A percentile compares a stretch with the other conserved stretches of the same genome.
Conservation (phyloP, 345 rosid genomes). For the Pistacia integerrima region DNA sequence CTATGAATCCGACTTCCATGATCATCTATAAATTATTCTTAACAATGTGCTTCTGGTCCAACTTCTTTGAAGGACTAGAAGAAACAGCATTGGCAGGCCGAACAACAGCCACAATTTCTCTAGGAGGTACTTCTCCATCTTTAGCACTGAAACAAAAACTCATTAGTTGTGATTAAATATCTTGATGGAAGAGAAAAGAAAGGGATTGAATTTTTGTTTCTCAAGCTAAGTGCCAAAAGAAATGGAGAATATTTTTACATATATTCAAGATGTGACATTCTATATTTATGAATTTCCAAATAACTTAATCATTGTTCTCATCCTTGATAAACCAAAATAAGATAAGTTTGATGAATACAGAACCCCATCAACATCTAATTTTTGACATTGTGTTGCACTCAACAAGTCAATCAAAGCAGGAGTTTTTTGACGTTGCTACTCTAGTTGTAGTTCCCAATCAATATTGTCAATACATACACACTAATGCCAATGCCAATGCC, state of each 20-base stretch:
- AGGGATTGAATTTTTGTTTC: no score
- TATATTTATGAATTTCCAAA: not conserved
- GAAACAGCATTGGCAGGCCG: conserved; percentile 52
- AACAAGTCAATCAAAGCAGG: conserved; percentile 68
- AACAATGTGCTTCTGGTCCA: conserved; percentile 60
- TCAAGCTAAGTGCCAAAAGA: no score
- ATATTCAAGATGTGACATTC: not conserved
- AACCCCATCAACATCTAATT: conserved; percentile 62
- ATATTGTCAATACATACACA: no score
- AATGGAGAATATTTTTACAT: not conserved
- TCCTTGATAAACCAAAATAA: not conserved
- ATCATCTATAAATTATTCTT: conserved; percentile 46
- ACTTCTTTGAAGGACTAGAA: conserved; percentile 32
- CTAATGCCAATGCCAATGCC: no score
- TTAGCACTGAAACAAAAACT: conserved; percentile 19
- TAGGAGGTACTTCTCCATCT: conserved; percentile 56
- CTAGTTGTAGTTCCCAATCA: no score
- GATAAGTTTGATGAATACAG: conserved; percentile 13
- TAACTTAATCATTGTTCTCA: not conserved
- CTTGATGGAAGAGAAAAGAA: no score
- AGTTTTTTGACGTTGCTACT: conserved; percentile 41
- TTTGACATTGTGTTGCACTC: conserved; percentile 40
- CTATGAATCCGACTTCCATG: conserved; percentile 42
- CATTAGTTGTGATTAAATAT: no score
- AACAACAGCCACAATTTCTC: conserved; percentile 64